Conservation (phyloP, 2,329 filamentous ascomycete genomes). For the Fusarium nurragi region DNA sequence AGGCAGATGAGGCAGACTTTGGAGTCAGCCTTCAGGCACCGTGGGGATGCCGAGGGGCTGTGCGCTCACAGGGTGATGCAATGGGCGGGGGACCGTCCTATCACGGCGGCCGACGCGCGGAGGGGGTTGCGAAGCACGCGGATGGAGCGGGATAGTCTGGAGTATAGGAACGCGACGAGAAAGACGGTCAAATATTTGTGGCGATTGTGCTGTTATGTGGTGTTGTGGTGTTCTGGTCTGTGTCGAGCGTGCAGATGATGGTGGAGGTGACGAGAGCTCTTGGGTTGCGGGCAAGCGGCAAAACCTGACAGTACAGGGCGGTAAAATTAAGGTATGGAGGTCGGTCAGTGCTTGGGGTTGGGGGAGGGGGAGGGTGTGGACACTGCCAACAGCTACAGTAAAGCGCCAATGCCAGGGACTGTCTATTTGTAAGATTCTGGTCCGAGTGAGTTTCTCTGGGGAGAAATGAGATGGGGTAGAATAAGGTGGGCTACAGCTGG, state of each 20-base stretch:
- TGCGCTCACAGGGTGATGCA: slow-evolving; percentile 50
- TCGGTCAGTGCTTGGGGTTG: slow-evolving; percentile 5
- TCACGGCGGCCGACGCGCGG: slow-evolving; percentile 45
- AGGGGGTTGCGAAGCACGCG: slow-evolving; percentile 41
- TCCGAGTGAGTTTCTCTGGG: background rate
- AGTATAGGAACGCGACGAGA: slow-evolving; percentile 34
- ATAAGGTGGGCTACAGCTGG: no score
- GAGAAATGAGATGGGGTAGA: background rate
- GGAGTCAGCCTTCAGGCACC: slow-evolving; percentile 57
- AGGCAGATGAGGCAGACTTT: slow-evolving; percentile 57
- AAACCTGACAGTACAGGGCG: slow-evolving; percentile 11
- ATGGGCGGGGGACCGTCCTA: slow-evolving; percentile 45
- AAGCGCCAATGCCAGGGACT: background rate
- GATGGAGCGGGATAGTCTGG: slow-evolving; percentile 25
- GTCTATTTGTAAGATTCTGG: slow-evolving; percentile 21
- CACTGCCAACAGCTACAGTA: slow-evolving; percentile 16
- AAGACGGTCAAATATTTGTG: slow-evolving; percentile 15
- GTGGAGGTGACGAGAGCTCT: slow-evolving; percentile 34
- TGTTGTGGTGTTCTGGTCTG: slow-evolving; percentile 1
- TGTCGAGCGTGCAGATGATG: slow-evolving; percentile 28
- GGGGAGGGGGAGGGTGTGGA: background rate
- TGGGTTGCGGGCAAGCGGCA: slow-evolving; percentile 16
- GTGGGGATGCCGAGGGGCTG: slow-evolving; percentile 55
- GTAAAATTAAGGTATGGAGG: slow-evolving; percentile 28
- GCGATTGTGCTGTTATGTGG: slow-evolving; percentile 1